Base-by-base conservation (phyloP, 176 grass and related monocot genomes). In the Phoenix roebelenii region DNA sequence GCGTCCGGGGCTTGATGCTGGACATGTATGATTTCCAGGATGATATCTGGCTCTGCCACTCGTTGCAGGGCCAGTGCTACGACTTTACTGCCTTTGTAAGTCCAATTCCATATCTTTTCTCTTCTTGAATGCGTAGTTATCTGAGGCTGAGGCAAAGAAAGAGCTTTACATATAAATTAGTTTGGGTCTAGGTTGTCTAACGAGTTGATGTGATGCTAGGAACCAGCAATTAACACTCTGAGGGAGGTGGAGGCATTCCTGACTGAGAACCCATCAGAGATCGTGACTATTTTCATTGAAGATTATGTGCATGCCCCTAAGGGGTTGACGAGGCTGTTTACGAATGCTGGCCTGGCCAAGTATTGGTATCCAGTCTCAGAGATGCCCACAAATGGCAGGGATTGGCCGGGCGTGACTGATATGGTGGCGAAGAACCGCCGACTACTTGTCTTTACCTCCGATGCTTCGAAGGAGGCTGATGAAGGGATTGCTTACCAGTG, bases 31-130 rank as follows among this genome's bases (percentile, higher is more conserved):
- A 97, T 71, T 97, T 91, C 48, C 68, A 85, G 5, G 76, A 44
- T 55, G 87, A 97, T 66, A 72, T 97, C 30, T 97, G 92, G 92
- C 87, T 97, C 10, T 97, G 92, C 59, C 92, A 97, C 69, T 97
- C 92, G 6, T 67, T 91, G 66, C 83, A 91, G 78, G 92, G 92
- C 26, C 78, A 97, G 54, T 97, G 92, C 81, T 97, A 85, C 52
- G 91, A 97, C 77, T 97, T 97, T 75, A 91, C 92, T 1, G 87
- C 92, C 60, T 97, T 97, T 16, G 92, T 97, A 80, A 85, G 92
- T 75, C 63, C 1, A 74, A 1, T 52, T 74, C 60, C 22, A 23
- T 16, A 49, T 0, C 35, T 30, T 39, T 68, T 1, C 44, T 23
- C 20, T 51, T 59, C 22, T 25, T 51, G 10, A 44, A 44, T 44